Conservation (phyloP, 2,329 filamentous ascomycete genomes). For the Paecilomyces niveus region DNA sequence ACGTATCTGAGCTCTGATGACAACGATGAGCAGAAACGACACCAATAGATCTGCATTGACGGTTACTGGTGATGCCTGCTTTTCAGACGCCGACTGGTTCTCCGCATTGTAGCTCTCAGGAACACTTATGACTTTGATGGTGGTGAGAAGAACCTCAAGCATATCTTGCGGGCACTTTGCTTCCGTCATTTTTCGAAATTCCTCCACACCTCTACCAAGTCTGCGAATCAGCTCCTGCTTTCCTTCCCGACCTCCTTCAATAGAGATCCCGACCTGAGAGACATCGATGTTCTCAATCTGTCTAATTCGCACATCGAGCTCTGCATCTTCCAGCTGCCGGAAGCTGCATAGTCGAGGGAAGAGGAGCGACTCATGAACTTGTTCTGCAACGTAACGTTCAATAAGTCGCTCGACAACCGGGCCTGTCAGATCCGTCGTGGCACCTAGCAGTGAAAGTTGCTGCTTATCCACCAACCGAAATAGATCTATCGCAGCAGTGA, state of each 20-base stretch:
- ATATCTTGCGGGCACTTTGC: slow-evolving; percentile 82
- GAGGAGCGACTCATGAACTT: slow-evolving; percentile 75
- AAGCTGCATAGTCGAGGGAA: slow-evolving; percentile 76
- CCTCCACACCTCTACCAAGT: slow-evolving; percentile 71
- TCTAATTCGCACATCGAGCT: slow-evolving; percentile 80
- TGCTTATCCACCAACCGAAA: slow-evolving; percentile 96
- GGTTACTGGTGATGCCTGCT: slow-evolving; percentile 50
- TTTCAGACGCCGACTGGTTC: slow-evolving; percentile 42
- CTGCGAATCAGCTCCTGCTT: slow-evolving; percentile 76
- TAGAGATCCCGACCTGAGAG: slow-evolving; percentile 82
- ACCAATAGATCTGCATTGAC: slow-evolving; percentile 89
- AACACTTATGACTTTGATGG: slow-evolving; percentile 75
- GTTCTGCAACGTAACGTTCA: slow-evolving; percentile 88
- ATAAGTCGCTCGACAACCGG: slow-evolving; percentile 89
- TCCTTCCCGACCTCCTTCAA: slow-evolving; percentile 68
- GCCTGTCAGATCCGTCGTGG: slow-evolving; percentile 88
- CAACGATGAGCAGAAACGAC: slow-evolving; percentile 80
- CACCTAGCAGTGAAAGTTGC: slow-evolving; percentile 82
- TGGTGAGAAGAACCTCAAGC: slow-evolving; percentile 71
- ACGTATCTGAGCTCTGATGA: slow-evolving; percentile 82
- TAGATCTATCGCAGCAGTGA: slow-evolving; percentile 87
- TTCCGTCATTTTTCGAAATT: slow-evolving; percentile 77
- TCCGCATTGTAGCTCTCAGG: slow-evolving; percentile 41
- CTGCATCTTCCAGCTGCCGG: slow-evolving; percentile 72
- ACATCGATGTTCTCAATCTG: slow-evolving; percentile 94